These are phyloP conservation scores for Mycena albidolilacea DNA, from an alignment of 768 basidiomycete species.

Conservation along the genomic window DNA sequence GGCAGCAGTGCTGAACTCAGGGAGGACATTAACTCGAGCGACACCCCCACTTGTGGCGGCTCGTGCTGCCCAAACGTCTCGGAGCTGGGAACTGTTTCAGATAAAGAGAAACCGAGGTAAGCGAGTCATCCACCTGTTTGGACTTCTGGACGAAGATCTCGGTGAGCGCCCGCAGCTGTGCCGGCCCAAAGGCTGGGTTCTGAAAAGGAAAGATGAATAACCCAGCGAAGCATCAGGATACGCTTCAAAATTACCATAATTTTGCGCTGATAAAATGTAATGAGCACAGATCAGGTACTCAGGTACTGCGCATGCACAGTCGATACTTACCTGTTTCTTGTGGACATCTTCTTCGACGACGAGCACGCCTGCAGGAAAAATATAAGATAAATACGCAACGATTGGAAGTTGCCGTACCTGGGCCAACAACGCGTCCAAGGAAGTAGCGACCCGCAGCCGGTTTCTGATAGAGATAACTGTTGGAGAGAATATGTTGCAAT, in stretches of 20 bases:
- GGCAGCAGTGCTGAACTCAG: constrained; percentile 66
- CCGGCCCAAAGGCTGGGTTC: constrained; percentile 22
- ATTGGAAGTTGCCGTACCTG: not conserved
- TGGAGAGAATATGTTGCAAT: constrained; percentile 63
- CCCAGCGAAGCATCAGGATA: too few species aligned
- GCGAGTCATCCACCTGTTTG: constrained; percentile 3
- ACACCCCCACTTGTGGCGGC: constrained; percentile 34
- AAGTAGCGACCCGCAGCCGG: constrained; percentile 42
- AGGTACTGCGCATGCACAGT: not conserved
- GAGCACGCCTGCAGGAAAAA: not conserved
- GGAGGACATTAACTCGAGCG: constrained; percentile 59
- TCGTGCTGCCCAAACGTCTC: constrained; percentile 50
- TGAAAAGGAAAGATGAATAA: not conserved
- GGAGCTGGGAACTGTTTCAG: constrained; percentile 43
- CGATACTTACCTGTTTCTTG: constrained; percentile 8
- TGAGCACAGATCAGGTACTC: not conserved
- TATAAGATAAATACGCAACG: not conserved
- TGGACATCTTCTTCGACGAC: constrained; percentile 16
- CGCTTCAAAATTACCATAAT: not conserved
- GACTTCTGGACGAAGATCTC: constrained; percentile 17
- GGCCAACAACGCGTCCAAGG: not conserved
- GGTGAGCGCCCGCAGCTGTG: constrained; percentile 12
- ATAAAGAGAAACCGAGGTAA: not conserved
- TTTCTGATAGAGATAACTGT: constrained; percentile 61
- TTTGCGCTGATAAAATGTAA: constrained; percentile 1